A percentile compares a stretch with the other conserved stretches of the same genome.
phyloP scores from a whole-genome alignment of 345 rosid genomes.

The Aethionema arabicum region DNA sequence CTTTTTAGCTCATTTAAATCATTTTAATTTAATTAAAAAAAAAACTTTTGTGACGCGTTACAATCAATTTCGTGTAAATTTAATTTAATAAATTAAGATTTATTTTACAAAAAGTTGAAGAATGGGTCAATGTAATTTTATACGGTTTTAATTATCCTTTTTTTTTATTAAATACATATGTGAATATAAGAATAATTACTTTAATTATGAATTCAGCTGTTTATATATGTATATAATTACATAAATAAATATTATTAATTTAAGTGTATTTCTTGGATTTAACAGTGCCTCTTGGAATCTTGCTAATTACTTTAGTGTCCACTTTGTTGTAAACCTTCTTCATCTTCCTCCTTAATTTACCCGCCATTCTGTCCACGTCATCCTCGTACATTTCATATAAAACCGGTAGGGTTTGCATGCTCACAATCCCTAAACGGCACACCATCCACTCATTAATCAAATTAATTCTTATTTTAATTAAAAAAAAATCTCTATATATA shows the following conservation, averaged over 20 bases:
- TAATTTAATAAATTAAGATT: no score
- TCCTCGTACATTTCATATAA: slow-evolving; percentile 60
- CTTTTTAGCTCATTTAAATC: no score
- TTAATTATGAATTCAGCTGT: not conserved
- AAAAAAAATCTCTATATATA: not conserved
- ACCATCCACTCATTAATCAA: not conserved
- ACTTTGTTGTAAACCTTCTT: slow-evolving; percentile 49
- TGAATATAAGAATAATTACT: not conserved
- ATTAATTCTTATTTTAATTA: not conserved
- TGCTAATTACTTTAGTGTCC: slow-evolving; percentile 60
- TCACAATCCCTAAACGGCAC: slow-evolving; percentile 44
- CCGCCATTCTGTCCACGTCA: slow-evolving; percentile 54
- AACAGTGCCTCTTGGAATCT: slow-evolving; percentile 77
- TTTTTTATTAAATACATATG: no score
- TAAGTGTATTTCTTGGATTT: slow-evolving; percentile 55
- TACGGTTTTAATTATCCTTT: no score
- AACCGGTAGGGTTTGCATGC: slow-evolving; percentile 63
- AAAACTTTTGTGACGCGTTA: no score
- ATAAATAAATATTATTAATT: slow-evolving; percentile 7
- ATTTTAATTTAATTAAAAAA: no score
- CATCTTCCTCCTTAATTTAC: slow-evolving; percentile 35
- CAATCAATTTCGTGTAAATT: no score
- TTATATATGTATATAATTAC: not conserved
- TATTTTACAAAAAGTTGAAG: no score
- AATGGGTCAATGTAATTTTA: no score